Percentiles rank a stretch among this genome's conserved stretches.
phyloP scores from a whole-genome alignment of 306 rosid genomes.

The Alnus rubra region DNA sequence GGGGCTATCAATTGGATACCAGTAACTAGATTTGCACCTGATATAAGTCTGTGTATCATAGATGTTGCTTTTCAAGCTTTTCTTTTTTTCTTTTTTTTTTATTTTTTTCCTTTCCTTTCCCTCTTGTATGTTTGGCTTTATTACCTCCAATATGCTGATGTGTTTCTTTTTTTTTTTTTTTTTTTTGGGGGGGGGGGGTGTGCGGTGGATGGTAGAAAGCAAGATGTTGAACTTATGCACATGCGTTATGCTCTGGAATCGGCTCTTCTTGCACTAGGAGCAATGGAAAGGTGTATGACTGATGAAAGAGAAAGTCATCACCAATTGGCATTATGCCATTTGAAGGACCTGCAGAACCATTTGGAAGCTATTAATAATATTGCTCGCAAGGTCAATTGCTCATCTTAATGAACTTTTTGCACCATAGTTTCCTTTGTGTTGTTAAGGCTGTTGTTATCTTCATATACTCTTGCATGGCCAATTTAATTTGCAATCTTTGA shows the following conservation, averaged over 20 bases:
- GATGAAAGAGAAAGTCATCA: slow-evolving; percentile 52
- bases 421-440: slow-evolving; percentile 26
- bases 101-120: background rate
- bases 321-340: slow-evolving; percentile 60
- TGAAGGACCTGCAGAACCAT: slow-evolving; percentile 82
- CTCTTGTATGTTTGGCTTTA: background rate
- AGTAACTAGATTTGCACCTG: background rate
- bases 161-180: slow-evolving; percentile 32
- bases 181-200: background rate
- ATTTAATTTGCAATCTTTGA: slow-evolving; percentile 16
- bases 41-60: background rate
- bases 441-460: slow-evolving; percentile 34
- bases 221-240: slow-evolving; percentile 95
- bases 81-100: background rate
- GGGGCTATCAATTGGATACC: background rate
- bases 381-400: slow-evolving; percentile 79
- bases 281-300: slow-evolving; percentile 62
- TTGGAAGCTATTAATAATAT: slow-evolving; percentile 77
- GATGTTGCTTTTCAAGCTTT: background rate
- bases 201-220: slow-evolving; percentile 49
- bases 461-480: slow-evolving; percentile 17
- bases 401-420: slow-evolving; percentile 28
- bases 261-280: slow-evolving; percentile 80
- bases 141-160: slow-evolving; percentile 29
- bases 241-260: slow-evolving; percentile 97